phyloP scores from a whole-genome alignment of 495 filamentous ascomycete genomes.

The Paragyromitra xinjiangensis region DNA sequence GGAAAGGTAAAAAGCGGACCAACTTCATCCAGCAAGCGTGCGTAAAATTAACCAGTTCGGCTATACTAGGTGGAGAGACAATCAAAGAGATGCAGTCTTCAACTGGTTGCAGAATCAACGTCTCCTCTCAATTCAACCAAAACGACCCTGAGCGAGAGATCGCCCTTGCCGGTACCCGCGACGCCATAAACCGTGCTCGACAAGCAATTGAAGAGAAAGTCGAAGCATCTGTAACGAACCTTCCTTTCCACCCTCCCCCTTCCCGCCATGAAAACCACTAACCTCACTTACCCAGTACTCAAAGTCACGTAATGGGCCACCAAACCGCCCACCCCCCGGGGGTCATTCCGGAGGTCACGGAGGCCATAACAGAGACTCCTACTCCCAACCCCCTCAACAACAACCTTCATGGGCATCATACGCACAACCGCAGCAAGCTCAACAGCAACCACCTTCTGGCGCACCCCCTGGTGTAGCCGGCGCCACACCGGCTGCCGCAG shows the following conservation, averaged over 20 bases:
- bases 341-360: conserved; percentile 39
- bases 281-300: conserved; percentile 47
- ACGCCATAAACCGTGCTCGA: conserved; percentile 77
- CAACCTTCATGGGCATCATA: conserved; percentile 52
- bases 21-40: background rate
- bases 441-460: conserved; percentile 38
- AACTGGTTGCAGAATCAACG: conserved; percentile 89
- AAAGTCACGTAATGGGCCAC: conserved; percentile 49
- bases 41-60: conserved; percentile 25
- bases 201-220: conserved; percentile 84
- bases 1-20: conserved; percentile 66
- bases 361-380: conserved; percentile 39
- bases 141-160: conserved; percentile 80
- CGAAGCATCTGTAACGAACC: conserved; percentile 73
- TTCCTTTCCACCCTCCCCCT: background rate
- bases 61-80: conserved; percentile 70
- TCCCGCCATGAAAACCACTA: conserved; percentile 20
- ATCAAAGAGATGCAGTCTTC: conserved; percentile 85
- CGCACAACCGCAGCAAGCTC: conserved; percentile 36
- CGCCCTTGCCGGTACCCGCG: conserved; percentile 75
- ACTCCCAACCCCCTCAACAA: conserved; percentile 45
- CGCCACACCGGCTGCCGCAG: conserved; percentile 18
- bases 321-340: conserved; percentile 41
- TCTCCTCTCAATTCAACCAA: conserved; percentile 74
- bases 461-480: conserved; percentile 43